Percentiles rank a stretch among this genome's conserved stretches.
Evolutionary conservation across 345 rosid genomes (phyloP).

Genomic region (Mangifera indica): DNA sequence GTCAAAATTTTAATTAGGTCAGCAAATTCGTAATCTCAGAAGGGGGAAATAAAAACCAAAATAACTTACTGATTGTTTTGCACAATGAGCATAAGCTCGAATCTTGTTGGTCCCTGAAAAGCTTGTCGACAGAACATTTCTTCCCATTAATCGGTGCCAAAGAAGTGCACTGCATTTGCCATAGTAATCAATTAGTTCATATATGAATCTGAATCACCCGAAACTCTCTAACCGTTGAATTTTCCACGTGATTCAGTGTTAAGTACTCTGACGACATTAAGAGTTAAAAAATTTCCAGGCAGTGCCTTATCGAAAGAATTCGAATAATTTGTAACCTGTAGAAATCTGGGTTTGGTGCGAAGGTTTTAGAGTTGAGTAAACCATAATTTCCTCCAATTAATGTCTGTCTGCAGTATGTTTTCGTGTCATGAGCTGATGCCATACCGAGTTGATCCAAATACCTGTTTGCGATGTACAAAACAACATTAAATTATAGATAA

Average conservation of each 20-base stretch:
- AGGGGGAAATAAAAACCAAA: not conserved
- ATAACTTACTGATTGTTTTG: conserved; percentile 65
- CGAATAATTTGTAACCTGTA: conserved; percentile 48
- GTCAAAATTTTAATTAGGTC: conserved; percentile 15
- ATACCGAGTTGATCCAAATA: conserved; percentile 91
- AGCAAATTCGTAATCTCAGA: not conserved
- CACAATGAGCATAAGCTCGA: conserved; percentile 80
- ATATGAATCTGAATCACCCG: too few relatives aligned
- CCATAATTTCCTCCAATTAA: conserved; percentile 90
- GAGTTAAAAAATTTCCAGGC: not conserved
- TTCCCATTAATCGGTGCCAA: conserved; percentile 89
- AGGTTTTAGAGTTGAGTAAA: conserved; percentile 67
- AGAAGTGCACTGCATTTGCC: conserved; percentile 70
- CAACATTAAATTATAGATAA: conserved; percentile 10
- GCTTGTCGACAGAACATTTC: conserved; percentile 57
- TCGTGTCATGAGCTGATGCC: conserved; percentile 65
- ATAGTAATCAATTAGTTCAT: too few relatives aligned
- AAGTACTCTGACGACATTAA: too few relatives aligned
- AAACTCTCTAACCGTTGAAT: too few relatives aligned
- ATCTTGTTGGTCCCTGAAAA: conserved; percentile 63
- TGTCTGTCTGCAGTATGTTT: conserved; percentile 91
- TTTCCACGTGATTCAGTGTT: too few relatives aligned
- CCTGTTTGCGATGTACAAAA: conserved; percentile 42
- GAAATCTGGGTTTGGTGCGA: conserved; percentile 89
- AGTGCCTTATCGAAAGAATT: not conserved